phyloP scores from a whole-genome alignment of 768 basidiomycete species.

The Amanita rimosa region DNA sequence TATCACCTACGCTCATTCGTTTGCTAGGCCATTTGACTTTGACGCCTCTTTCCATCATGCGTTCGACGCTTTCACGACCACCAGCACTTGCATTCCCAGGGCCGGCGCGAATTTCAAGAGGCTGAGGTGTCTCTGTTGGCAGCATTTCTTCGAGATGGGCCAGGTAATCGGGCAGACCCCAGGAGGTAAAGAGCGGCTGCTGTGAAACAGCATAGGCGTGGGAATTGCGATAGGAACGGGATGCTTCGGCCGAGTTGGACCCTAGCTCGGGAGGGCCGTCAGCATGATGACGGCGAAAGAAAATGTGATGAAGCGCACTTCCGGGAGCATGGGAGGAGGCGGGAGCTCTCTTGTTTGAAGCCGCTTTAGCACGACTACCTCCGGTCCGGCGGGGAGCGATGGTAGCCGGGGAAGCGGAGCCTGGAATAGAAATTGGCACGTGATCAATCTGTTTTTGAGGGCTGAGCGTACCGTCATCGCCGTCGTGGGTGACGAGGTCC shows the following conservation, averaged over 20 bases:
- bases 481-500: conserved; percentile 24
- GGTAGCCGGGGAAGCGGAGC: conserved; percentile 9
- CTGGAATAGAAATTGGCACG: conserved; percentile 4
- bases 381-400: conserved; percentile 25
- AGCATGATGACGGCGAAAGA: conserved; percentile 36
- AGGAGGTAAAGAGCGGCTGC: conserved; percentile 71
- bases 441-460: conserved; percentile 5
- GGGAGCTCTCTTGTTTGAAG: conserved; percentile 29
- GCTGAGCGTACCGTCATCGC: conserved; percentile 58
- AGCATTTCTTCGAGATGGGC: conserved; percentile 78
- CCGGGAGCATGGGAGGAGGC: conserved; percentile 19
- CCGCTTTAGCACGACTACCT: conserved; percentile 27
- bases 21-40: conserved; percentile 92
- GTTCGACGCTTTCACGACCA: conserved; percentile 45
- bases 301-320: conserved; percentile 30
- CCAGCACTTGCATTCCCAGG: conserved; percentile 16
- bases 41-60: conserved; percentile 63
- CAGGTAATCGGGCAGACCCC: conserved; percentile 91
- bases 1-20: conserved; percentile 92
- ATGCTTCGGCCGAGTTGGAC: conserved; percentile 31
- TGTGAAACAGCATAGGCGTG: conserved; percentile 74
- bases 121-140: conserved; percentile 63
- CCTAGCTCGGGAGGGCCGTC: conserved; percentile 24
- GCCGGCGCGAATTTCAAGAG: conserved; percentile 56
- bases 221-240: conserved; percentile 66